Percentiles rank a stretch among this genome's conserved stretches.
phyloP scores from a whole-genome alignment of 2,329 filamentous ascomycete genomes.

The Diaporthe eres region DNA sequence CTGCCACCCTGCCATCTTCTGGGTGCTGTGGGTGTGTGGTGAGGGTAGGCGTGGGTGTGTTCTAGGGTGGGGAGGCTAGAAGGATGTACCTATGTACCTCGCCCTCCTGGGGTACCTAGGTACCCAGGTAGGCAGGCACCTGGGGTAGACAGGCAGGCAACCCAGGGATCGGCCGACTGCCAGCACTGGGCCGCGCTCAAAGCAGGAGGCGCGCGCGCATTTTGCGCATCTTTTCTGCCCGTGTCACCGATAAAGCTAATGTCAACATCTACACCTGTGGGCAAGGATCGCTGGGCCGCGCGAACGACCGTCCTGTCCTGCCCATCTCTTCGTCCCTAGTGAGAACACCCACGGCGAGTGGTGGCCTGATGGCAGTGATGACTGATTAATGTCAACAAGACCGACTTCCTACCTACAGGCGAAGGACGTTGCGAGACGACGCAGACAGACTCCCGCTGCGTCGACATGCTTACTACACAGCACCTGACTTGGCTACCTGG shows the following conservation, averaged over 20 bases:
- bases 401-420: background rate
- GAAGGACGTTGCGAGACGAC: background rate
- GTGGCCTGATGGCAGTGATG: background rate
- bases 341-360: background rate
- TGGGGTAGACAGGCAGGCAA: background rate
- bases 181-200: constrained; percentile 30
- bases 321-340: background rate
- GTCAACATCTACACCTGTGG: constrained; percentile 12
- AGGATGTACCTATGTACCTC: constrained; percentile 9
- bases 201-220: constrained; percentile 38
- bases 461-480: background rate
- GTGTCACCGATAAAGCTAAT: constrained; percentile 33
- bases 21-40: background rate
- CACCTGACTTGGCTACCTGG: background rate
- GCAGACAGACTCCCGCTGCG: background rate
- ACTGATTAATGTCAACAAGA: background rate
- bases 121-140: background rate
- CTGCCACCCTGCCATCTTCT: constrained; percentile 7
- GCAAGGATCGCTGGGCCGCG: constrained; percentile 12
- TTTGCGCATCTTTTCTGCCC: constrained; percentile 23
- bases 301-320: background rate
- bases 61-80: background rate
- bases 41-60: background rate
- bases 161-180: constrained; percentile 9
- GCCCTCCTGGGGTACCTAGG: background rate